Base-by-base conservation (phyloP, 2,329 filamentous ascomycete species). In the Stagonosporopsis chrysanthemi region DNA sequence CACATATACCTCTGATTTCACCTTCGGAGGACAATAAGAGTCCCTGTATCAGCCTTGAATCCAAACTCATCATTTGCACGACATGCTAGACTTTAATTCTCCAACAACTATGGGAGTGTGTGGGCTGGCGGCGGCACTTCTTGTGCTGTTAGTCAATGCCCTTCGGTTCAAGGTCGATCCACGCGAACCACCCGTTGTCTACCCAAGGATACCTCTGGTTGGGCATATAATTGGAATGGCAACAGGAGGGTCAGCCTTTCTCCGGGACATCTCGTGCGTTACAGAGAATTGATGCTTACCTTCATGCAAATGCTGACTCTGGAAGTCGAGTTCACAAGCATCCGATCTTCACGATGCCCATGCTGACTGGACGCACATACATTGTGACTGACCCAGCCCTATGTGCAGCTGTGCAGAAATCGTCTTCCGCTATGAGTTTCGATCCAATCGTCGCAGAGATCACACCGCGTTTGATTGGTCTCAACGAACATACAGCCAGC, bases 171-270 rank as follows among this genome's bases (percentile, higher is more conserved):
- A 66, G 42, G 41, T 61, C 6, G 65, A 74, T 40, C 65, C 75
- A 8, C 67, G 72, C 44, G 81, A 83, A 54, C 81, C 82, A 8
- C 79, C 80, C 3, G 54, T 77, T 0, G 26, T 82, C 23, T 74
- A 74, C 23, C 70, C 78, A 0, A 70, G 41, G 15, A 71, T 83
- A 31, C 81, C 81, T 0, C 68, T 79, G 28, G 60, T 83, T 38
- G 81, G 81, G 1, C 81, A 83, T 59, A 70, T 82, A 19, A 65
- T 83, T 26, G 77, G 78, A 8, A 71, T 82, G 62, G 59, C 81
- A n/a, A 56, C 50, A 19, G 47, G 66, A n/a, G 73, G 73, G 0
- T 56, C 66, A 22, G 23, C 58, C 6, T 82, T 81, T 52, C 69
- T 75, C 48, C 60, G 66, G 17, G 74, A 67, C 23, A 41, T 82